Evolutionary conservation across 148 eudicot species (phyloP), one percentile per base, ranked within the genome.

Genomic region (Chenopodium album): DNA sequence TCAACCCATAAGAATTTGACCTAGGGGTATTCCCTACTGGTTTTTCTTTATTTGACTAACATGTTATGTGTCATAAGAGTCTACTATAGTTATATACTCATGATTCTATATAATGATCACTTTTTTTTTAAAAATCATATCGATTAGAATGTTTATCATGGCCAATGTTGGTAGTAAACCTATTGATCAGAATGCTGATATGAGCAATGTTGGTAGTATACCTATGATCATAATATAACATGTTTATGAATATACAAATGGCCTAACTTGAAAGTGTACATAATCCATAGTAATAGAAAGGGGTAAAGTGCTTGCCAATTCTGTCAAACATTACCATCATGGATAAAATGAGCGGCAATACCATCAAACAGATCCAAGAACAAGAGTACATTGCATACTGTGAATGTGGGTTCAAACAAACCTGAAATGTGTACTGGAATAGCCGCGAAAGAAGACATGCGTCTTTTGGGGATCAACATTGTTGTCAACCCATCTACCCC

Each of bases 351-450:
- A 28, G 34, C 17, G 2, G 22, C 9, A 56, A 29, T 37, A 34
- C 7, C 7, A 75, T 56, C 2, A 28, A 54, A 13, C 0, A 23
- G 13, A 5, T 62, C 1, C 9, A 10, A 44, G 7, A 77, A 41
- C 17, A 64, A 19, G 29, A 64, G 14, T 66, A 67, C 31, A 44
- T 9, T 14, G 22, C 9, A 11, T 7, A 44, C 13, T 14, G 1
- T 29, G 12, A 48, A 23, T 14, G 66, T 54, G 9, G 10, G 79
- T n/a, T 71, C 56, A 80, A 41, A 83, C 83, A 68, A 65, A 96
- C 99, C 97, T 92, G 90, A 96, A 96, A 89, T 96, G 99, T 56
- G 99, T 87, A 26, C 90, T 92, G 4, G 99, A 94, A 84, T 96
- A 96, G 54, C 99, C 98, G 76, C 98, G 87, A 84, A 94, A 96